These are phyloP conservation scores for Rhizophagus clarus DNA, from an alignment of 192 early-diverging fungal genomes.

Conservation along the genomic window DNA sequence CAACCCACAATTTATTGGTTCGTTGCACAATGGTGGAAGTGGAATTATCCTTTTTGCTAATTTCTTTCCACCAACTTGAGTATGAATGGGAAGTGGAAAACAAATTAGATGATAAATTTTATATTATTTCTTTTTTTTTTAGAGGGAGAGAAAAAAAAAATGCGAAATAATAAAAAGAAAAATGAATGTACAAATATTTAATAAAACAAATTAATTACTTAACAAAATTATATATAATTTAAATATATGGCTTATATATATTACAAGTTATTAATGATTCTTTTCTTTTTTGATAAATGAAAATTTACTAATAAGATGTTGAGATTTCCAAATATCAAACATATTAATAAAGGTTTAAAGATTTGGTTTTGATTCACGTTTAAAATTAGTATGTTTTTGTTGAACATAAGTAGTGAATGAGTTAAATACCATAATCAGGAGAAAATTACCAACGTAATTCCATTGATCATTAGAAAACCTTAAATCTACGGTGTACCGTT, in stretches of 20 bases:
- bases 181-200: too few relatives aligned
- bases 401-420: neutral
- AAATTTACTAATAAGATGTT: neutral
- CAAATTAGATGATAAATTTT: too few relatives aligned
- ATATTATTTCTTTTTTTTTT: neutral
- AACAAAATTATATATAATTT: too few relatives aligned
- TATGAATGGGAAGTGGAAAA: too few relatives aligned
- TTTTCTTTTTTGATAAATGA: slow-evolving; percentile 1
- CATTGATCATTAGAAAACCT: too few relatives aligned
- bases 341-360: slow-evolving; percentile 1
- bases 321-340: slow-evolving; percentile 5
- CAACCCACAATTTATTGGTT: slow-evolving; percentile 83
- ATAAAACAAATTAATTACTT: too few relatives aligned
- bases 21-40: slow-evolving; percentile 69
- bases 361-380: slow-evolving; percentile 21
- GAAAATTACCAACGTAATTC: too few relatives aligned
- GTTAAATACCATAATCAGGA: too few relatives aligned
- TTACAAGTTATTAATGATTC: neutral
- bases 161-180: neutral
- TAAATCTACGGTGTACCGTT: too few relatives aligned
- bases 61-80: slow-evolving; percentile 84
- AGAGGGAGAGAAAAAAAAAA: too few relatives aligned
- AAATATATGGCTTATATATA: too few relatives aligned
- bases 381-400: neutral
- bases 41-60: slow-evolving; percentile 83